phyloP scores from a whole-genome alignment of 2,329 filamentous ascomycete genomes.

The Xylariales sp. region DNA sequence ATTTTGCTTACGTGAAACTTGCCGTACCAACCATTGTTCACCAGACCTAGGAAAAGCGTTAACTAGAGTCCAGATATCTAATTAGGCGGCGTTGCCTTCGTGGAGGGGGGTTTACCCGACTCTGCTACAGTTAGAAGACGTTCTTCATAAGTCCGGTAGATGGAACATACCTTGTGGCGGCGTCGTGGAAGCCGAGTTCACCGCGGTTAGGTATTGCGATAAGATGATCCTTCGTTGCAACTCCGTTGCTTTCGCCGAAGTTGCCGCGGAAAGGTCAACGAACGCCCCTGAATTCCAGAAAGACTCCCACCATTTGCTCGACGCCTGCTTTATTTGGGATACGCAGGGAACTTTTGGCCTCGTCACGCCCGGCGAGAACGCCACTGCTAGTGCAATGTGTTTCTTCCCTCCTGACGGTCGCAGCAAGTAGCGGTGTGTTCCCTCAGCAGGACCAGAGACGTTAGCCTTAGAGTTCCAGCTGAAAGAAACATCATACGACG shows the following conservation, averaged over 20 bases:
- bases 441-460: slow-evolving; percentile 50
- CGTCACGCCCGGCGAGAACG: slow-evolving; percentile 48
- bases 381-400: slow-evolving; percentile 48
- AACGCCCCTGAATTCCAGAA: slow-evolving; percentile 65
- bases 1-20: slow-evolving; percentile 61
- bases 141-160: not conserved
- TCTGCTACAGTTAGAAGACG: slow-evolving; percentile 34
- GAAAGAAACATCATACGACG: slow-evolving; percentile 56
- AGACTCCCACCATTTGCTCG: slow-evolving; percentile 58
- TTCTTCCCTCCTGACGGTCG: slow-evolving; percentile 41
- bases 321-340: slow-evolving; percentile 47
- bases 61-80: not conserved
- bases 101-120: slow-evolving; percentile 38
- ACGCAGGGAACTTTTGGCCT: slow-evolving; percentile 43
- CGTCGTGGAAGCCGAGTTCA: slow-evolving; percentile 62
- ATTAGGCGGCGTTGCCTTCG: not conserved
- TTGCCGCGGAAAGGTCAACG: slow-evolving; percentile 58
- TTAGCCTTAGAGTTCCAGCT: slow-evolving; percentile 52
- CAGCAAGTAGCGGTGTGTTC: slow-evolving; percentile 59
- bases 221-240: slow-evolving; percentile 64
- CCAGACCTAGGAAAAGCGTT: slow-evolving; percentile 53
- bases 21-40: slow-evolving; percentile 68
- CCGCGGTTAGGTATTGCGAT: slow-evolving; percentile 64
- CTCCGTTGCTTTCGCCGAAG: slow-evolving; percentile 57
- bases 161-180: slow-evolving; percentile 57